Conservation (phyloP, 805 yeast species). For the Sugiyamaella chiloensis region DNA sequence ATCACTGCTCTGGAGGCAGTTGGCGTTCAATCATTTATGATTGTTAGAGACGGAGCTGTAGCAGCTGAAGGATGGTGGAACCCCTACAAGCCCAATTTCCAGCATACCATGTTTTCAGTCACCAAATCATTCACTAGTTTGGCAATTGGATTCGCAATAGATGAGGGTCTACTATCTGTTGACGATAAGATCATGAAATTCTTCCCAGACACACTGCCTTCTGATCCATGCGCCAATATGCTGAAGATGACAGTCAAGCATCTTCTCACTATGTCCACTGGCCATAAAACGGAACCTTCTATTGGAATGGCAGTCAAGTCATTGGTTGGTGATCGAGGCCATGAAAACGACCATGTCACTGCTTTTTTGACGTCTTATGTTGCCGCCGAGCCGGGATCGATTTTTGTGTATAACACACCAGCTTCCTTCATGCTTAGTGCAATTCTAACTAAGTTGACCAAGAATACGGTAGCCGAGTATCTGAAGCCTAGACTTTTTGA, state of each 20-base stretch:
- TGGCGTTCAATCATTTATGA: slow-evolving; percentile 6
- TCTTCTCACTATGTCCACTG: slow-evolving; percentile 18
- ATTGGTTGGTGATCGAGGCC: slow-evolving; percentile 10
- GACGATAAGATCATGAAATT: slow-evolving; percentile 12
- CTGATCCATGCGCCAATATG: slow-evolving; percentile 15
- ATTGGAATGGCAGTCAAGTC: background rate
- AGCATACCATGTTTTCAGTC: slow-evolving; percentile 13
- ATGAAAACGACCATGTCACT: slow-evolving; percentile 10
- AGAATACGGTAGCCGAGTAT: slow-evolving; percentile 13
- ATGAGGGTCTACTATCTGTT: slow-evolving; percentile 17
- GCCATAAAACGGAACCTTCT: slow-evolving; percentile 8
- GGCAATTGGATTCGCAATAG: slow-evolving; percentile 19
- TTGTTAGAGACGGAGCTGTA: slow-evolving; percentile 10
- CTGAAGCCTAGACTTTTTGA: slow-evolving; percentile 17
- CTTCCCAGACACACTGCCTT: slow-evolving; percentile 12
- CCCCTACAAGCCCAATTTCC: slow-evolving; percentile 14
- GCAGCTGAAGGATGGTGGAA: slow-evolving; percentile 29
- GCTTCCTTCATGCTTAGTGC: slow-evolving; percentile 21
- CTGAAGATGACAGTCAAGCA: slow-evolving; percentile 12
- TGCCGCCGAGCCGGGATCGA: slow-evolving; percentile 14
- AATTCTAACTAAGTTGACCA: slow-evolving; percentile 12
- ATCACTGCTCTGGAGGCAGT: background rate
- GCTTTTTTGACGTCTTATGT: slow-evolving; percentile 17
- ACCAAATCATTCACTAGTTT: slow-evolving; percentile 16
- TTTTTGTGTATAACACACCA: slow-evolving; percentile 13